A percentile compares a stretch with the other conserved stretches of the same genome.
Evolutionary conservation across 805 yeast species (phyloP).

Genomic region (Cyberlindnera euphorbiiphila): DNA sequence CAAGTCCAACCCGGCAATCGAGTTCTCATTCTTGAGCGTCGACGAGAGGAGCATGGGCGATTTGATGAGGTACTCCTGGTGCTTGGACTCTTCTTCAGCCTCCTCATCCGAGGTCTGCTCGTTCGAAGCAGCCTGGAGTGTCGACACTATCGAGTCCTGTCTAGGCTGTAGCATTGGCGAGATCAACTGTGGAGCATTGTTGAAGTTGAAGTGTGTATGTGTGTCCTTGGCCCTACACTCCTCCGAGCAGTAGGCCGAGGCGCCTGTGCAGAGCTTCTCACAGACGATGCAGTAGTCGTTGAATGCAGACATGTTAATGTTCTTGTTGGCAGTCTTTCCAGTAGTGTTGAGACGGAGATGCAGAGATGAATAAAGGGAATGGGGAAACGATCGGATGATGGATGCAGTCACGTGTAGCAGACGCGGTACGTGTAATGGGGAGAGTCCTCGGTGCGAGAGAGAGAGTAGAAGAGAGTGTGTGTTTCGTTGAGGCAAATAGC

Average conservation of each 20-base stretch:
- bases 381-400: no score
- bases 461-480: no score
- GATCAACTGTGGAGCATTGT: conserved; percentile 28
- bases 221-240: conserved; percentile 34
- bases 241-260: conserved; percentile 45
- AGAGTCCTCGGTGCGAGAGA: no score
- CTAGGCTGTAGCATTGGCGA: conserved; percentile 30
- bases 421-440: no score
- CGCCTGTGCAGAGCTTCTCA: conserved; percentile 44
- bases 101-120: conserved; percentile 18
- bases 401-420: no score
- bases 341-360: no score
- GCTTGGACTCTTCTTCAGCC: conserved; percentile 13
- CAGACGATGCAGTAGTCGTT: conserved; percentile 58
- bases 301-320: conserved; percentile 32
- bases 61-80: conserved; percentile 27
- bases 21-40: conserved; percentile 21
- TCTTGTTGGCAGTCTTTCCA: background rate
- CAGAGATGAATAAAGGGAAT: no score
- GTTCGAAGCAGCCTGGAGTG: conserved; percentile 11
- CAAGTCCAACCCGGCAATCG: conserved; percentile 26
- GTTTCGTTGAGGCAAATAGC: no score
- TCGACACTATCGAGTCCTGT: conserved; percentile 22
- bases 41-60: conserved; percentile 27
- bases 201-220: conserved; percentile 24